A percentile compares a stretch with the other conserved stretches of the same genome.
Evolutionary conservation across 2,329 filamentous ascomycete species (phyloP).

Genomic region (Anthostomella pinea): DNA sequence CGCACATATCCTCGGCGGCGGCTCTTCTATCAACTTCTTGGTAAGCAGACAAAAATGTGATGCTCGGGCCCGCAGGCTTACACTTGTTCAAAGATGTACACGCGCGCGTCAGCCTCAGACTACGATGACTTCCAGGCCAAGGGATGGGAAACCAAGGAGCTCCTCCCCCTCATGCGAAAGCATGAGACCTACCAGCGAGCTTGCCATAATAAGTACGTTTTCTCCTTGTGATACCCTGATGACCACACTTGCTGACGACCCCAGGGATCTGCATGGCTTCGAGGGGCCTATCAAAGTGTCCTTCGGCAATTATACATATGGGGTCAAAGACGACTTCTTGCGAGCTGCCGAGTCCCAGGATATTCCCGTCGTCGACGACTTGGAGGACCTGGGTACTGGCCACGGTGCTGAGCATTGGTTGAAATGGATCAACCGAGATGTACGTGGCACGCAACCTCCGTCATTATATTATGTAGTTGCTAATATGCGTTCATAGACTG

Average conservation of each 20-base stretch:
- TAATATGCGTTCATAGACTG: constrained; percentile 42
- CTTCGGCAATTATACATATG: constrained; percentile 78
- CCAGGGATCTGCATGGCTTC: constrained; percentile 67
- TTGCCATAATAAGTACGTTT: constrained; percentile 52
- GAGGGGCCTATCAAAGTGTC: constrained; percentile 81
- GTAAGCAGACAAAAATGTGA: constrained; percentile 34
- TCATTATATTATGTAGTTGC: background rate
- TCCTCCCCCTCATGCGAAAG: constrained; percentile 75
- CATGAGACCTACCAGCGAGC: constrained; percentile 74
- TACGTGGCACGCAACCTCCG: constrained; percentile 24
- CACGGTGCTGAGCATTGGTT: constrained; percentile 79
- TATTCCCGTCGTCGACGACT: constrained; percentile 71
- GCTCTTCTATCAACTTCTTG: constrained; percentile 77
- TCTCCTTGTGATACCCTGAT: background rate
- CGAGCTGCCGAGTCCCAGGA: constrained; percentile 70
- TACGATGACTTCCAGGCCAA: constrained; percentile 78
- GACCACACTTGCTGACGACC: constrained; percentile 10
- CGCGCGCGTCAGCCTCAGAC: constrained; percentile 66
- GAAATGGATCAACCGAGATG: constrained; percentile 77
- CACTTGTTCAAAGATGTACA: constrained; percentile 62
- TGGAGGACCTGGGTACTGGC: constrained; percentile 67
- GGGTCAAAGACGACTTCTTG: constrained; percentile 78
- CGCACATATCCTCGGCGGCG: constrained; percentile 69
- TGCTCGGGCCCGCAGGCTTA: constrained; percentile 11
- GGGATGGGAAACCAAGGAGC: constrained; percentile 75